Conservation (phyloP, 192 early-diverging fungal species). For the Coemansia sp. region DNA sequence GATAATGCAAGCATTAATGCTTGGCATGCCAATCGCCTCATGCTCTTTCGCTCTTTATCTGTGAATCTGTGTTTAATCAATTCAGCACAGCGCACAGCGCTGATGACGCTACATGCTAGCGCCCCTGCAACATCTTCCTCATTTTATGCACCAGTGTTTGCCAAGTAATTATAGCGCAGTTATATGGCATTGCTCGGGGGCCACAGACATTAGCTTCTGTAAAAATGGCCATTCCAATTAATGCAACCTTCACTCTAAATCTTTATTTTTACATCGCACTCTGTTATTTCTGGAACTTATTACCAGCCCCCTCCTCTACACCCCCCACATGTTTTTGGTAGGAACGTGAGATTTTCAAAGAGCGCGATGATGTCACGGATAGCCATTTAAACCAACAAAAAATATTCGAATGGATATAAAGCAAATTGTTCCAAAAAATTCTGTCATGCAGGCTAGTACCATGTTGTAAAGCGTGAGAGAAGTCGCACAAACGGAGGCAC, state of each 20-base stretch:
- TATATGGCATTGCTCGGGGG: background rate
- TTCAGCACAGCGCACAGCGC: background rate
- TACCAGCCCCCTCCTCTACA: no score
- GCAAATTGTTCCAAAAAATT: no score
- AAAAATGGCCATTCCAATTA: background rate
- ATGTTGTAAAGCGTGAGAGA: background rate
- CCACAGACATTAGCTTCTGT: background rate
- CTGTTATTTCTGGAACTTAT: background rate
- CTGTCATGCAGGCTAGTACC: background rate
- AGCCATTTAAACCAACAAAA: background rate
- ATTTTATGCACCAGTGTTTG: background rate
- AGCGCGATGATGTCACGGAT: background rate
- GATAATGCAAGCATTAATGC: background rate
- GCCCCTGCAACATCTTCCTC: background rate
- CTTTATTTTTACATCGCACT: background rate
- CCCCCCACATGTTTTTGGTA: no score
- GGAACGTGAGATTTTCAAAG: background rate
- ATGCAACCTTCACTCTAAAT: background rate
- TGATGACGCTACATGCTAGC: background rate
- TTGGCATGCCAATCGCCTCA: background rate
- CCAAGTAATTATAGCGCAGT: background rate
- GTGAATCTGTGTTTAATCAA: background rate
- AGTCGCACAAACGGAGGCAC: constrained; percentile 10
- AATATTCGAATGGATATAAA: no score
- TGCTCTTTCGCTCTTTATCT: background rate